Percentiles rank a stretch among this genome's conserved stretches.
phyloP scores from a whole-genome alignment of 2,329 filamentous ascomycete species.

The Colletotrichum shisoi region DNA sequence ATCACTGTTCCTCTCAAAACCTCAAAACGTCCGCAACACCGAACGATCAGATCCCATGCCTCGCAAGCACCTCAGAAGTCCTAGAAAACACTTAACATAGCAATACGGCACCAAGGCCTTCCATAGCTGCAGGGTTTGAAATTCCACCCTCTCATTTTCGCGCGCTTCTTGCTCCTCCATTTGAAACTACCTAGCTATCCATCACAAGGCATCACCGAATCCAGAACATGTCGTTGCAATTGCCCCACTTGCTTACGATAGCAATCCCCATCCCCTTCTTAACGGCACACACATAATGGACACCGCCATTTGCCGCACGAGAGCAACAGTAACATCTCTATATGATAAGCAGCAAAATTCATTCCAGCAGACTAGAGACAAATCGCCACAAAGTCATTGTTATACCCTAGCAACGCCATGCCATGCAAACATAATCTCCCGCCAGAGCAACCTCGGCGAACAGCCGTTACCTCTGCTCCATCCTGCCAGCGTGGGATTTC shows the following conservation, averaged over 20 bases:
- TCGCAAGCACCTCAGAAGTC: slow-evolving; percentile 20
- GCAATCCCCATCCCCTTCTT: neutral
- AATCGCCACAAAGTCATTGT: slow-evolving; percentile 22
- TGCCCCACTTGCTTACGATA: slow-evolving; percentile 12
- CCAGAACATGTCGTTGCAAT: slow-evolving; percentile 12
- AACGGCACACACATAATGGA: neutral
- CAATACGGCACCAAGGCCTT: no score
- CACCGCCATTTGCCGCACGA: neutral
- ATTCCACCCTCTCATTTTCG: neutral
- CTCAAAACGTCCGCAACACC: slow-evolving; percentile 68
- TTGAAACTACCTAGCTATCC: no score
- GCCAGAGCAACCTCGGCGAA: slow-evolving; percentile 13
- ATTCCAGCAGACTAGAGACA: slow-evolving; percentile 24
- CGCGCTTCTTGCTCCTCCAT: no score
- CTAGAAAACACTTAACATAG: no score
- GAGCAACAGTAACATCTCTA: neutral
- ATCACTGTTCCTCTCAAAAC: slow-evolving; percentile 51
- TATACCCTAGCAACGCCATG: slow-evolving; percentile 38
- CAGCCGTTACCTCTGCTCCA: slow-evolving; percentile 4
- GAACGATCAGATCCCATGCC: slow-evolving; percentile 68
- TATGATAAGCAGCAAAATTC: neutral
- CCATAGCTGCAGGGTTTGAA: neutral
- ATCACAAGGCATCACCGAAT: neutral
- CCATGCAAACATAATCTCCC: slow-evolving; percentile 38
- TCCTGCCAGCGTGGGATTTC: neutral